Evolutionary conservation across 225 moss, liverwort and hornwort genomes (phyloP), one percentile per base, ranked within the genome.

Genomic region (Physcomitrellopsis africana): DNA sequence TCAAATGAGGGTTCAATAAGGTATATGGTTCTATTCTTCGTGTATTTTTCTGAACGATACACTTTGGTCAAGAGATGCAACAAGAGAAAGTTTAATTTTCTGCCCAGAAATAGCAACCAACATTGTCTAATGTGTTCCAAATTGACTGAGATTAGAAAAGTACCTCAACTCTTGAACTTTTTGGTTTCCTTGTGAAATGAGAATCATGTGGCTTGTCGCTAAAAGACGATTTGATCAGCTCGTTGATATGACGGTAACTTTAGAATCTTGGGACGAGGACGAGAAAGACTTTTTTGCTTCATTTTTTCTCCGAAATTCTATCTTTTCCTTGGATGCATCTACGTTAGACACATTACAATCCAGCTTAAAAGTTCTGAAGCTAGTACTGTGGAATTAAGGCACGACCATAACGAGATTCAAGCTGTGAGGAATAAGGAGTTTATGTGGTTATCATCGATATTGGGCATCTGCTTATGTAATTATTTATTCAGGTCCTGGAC

Each of bases 401-500:
- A n/a, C 24, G 24, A 13, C 4, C 17, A 26, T 9, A 24, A 8
- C 54, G 19, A 55, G 54, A 55, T 55, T 17, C n/a, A 18, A 55
- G 2, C 19, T 8, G 1, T 5, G 10, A 24, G 23, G 23, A 1
- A 0, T 51, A 15, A 51, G 42, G 9, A 56, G 52, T 2, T 43
- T 22, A 15, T 72, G 13, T 51, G 52, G 24, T 48, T 54, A 24
- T 60, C 54, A 15, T 53, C 16, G 22, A 29, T 37, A 60, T 54
- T 67, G 72, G 72, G 63, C 20, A 47, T 43, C 22, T 60, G 42
- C 43, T 23, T n/a, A 49, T 63, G 60, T 45, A 67, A 37, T 27
- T 52, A 48, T 37, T 37, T 37, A 59, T 87, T 81, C 85, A 94
- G 94, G 69, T 92, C 45, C 83, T 97, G 17, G 92, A 91, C 47